Conservation (phyloP, 2,329 filamentous ascomycete genomes). For the Microascus cirrosus region DNA sequence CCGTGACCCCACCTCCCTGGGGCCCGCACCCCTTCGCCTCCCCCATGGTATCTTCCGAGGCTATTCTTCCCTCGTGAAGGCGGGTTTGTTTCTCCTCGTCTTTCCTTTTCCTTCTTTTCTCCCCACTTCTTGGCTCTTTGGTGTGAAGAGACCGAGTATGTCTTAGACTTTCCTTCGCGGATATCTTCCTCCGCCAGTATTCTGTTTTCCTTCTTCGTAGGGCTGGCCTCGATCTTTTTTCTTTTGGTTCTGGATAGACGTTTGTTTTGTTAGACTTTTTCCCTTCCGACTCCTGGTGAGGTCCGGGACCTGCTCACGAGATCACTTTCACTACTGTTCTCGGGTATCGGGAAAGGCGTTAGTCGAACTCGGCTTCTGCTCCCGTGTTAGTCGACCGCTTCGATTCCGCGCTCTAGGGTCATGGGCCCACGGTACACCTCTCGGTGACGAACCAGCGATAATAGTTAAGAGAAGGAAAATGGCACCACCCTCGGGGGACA, state of each 20-base stretch:
- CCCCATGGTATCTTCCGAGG: neutral
- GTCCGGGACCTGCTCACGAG: too few relatives aligned
- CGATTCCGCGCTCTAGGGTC: neutral
- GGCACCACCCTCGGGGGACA: neutral
- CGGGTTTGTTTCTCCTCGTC: neutral
- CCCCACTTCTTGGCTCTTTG: neutral
- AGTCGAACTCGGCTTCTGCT: neutral
- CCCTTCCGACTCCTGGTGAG: neutral
- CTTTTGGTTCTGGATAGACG: neutral
- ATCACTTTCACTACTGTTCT: too few relatives aligned
- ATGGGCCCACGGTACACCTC: neutral
- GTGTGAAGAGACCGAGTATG: neutral
- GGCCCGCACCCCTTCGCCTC: neutral
- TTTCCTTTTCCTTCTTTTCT: neutral
- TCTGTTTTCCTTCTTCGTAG: neutral
- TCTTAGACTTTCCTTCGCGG: neutral
- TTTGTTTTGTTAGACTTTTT: neutral
- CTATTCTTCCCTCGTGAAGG: neutral
- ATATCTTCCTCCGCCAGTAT: neutral
- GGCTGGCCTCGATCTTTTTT: slow-evolving; percentile 6
- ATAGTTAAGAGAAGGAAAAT: neutral
- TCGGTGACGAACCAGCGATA: neutral
- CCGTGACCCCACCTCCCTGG: neutral
- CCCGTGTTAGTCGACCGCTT: neutral
- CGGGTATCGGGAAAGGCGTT: neutral